Evolutionary conservation across 305 asterid genomes (phyloP).

Genomic region (Fraxinus sp.): DNA sequence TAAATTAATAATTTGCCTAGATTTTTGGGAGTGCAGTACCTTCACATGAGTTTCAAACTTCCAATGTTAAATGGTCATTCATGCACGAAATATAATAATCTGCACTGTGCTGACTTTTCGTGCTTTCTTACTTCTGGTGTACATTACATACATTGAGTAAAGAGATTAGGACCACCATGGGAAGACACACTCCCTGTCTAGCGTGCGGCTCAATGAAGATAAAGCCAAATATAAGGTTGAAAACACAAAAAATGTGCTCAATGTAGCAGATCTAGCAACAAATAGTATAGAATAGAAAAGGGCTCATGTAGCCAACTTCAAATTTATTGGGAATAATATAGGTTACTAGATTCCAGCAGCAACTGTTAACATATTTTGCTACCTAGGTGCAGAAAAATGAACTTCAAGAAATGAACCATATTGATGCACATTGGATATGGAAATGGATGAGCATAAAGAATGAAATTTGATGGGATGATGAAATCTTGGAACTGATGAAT

Average conservation of each 20-base stretch:
- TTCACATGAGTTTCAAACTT: conserved; percentile 41
- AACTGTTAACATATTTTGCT: background rate
- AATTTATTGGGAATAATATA: background rate
- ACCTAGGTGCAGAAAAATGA: background rate
- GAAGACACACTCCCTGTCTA: conserved; percentile 22
- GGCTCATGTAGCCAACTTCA: background rate
- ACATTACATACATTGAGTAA: background rate
- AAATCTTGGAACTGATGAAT: background rate
- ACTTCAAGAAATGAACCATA: background rate
- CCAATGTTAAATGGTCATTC: conserved; percentile 21
- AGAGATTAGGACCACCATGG: conserved; percentile 27
- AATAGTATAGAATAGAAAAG: background rate
- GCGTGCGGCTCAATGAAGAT: conserved; percentile 68
- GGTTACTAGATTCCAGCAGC: background rate
- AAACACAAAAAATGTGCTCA: background rate
- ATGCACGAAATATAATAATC: conserved; percentile 24
- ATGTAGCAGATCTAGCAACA: background rate
- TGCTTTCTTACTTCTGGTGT: conserved; percentile 24
- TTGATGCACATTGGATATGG: background rate
- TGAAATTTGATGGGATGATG: background rate
- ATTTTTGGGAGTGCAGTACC: conserved; percentile 15
- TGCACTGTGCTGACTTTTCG: conserved; percentile 23
- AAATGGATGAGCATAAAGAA: background rate
- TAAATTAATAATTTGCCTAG: conserved; percentile 25
- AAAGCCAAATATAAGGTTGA: conserved; percentile 36